These are phyloP conservation scores for Termitomyces sp. DNA, from an alignment of 768 basidiomycete genomes.

Conservation along the genomic window DNA sequence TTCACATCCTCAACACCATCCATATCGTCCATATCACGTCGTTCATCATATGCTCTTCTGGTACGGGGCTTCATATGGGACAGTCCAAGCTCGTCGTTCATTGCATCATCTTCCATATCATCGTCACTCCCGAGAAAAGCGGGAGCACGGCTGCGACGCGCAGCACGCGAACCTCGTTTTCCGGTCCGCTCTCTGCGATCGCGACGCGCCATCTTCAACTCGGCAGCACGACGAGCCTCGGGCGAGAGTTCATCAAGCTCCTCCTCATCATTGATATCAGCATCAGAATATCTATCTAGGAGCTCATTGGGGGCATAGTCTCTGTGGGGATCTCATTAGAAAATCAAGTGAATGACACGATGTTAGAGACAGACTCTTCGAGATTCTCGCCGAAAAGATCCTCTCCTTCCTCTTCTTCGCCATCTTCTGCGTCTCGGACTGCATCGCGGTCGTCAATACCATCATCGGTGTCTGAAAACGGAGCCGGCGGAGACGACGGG, in stretches of 20 bases:
- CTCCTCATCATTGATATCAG: slow-evolving; percentile 81
- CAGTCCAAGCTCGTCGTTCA: slow-evolving; percentile 63
- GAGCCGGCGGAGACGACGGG: slow-evolving; percentile 79
- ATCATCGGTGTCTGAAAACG: slow-evolving; percentile 87
- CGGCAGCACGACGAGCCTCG: slow-evolving; percentile 75
- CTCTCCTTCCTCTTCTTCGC: slow-evolving; percentile 83
- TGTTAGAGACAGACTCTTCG: slow-evolving; percentile 52
- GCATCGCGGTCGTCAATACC: slow-evolving; percentile 69
- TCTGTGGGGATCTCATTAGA: slow-evolving; percentile 31
- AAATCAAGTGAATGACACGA: slow-evolving; percentile 8
- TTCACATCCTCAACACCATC: slow-evolving; percentile 85
- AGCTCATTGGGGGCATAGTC: slow-evolving; percentile 85
- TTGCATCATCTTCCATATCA: slow-evolving; percentile 71
- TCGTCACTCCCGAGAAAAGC: slow-evolving; percentile 85
- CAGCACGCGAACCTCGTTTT: slow-evolving; percentile 68
- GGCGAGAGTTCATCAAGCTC: slow-evolving; percentile 66
- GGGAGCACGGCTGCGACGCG: slow-evolving; percentile 77
- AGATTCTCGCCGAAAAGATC: slow-evolving; percentile 87
- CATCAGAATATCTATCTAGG: slow-evolving; percentile 85
- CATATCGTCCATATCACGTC: slow-evolving; percentile 85
- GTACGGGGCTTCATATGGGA: slow-evolving; percentile 78
- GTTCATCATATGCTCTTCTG: slow-evolving; percentile 91
- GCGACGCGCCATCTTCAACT: slow-evolving; percentile 82
- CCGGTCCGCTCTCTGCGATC: slow-evolving; percentile 74
- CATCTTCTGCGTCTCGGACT: slow-evolving; percentile 61